Evolutionary conservation across 169 alveolate species (phyloP).

Genomic region (Cryptosporidium parvum): DNA sequence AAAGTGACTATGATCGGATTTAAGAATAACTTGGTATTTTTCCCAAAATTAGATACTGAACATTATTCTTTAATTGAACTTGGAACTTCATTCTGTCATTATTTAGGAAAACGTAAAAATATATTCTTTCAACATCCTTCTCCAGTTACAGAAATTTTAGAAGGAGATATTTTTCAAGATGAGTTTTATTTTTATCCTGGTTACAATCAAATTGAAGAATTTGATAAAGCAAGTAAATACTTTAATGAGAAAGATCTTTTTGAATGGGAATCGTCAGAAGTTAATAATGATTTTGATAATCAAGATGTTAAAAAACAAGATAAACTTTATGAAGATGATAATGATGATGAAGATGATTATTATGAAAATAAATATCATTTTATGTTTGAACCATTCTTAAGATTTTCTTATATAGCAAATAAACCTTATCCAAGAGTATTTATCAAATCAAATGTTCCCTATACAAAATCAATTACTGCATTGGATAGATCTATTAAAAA

Average conservation of each 20-base stretch:
- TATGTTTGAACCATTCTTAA: conserved; percentile 28
- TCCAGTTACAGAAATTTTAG: conserved; percentile 52
- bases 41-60: conserved; percentile 11
- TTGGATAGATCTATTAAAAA: conserved; percentile 14
- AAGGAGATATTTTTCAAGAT: conserved; percentile 23
- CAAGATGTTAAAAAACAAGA: not conserved
- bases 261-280: conserved; percentile 4
- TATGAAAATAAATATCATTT: not conserved
- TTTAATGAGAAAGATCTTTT: conserved; percentile 12
- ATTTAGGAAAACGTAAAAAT: conserved; percentile 16
- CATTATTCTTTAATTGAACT: conserved; percentile 38
- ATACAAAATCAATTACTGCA: conserved; percentile 31
- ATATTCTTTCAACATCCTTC: conserved; percentile 51
- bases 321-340: not conserved
- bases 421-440: conserved; percentile 61
- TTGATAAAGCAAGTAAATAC: not conserved
- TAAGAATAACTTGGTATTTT: conserved; percentile 1
- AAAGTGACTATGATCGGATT: conserved; percentile 4
- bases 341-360: not conserved
- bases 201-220: not conserved
- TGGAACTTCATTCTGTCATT: conserved; percentile 27
- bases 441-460: conserved; percentile 36
- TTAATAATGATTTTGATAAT: not conserved
- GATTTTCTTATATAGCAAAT: conserved; percentile 23
- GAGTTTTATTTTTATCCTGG: not conserved